Conservation (phyloP, 106 monocot genomes). For the Acorus gramineus region DNA sequence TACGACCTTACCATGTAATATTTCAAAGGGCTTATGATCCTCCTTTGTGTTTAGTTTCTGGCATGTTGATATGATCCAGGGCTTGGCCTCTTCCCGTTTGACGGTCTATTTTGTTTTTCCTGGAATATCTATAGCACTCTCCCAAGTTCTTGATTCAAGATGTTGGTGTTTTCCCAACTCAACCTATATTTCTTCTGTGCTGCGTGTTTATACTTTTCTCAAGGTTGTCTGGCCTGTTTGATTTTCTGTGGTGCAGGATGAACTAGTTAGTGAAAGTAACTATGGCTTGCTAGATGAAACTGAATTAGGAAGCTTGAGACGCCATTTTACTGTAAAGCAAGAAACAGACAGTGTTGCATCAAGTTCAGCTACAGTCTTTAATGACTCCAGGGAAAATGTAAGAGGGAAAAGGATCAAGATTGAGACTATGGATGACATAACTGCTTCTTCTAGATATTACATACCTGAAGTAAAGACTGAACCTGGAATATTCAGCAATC, state of each 20-base stretch:
- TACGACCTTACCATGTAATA: too few species aligned
- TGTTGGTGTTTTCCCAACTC: too few species aligned
- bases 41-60: too few species aligned
- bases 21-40: too few species aligned
- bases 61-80: too few species aligned
- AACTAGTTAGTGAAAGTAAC: not conserved
- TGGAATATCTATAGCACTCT: too few species aligned
- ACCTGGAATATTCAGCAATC: not conserved
- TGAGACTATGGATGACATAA: constrained; percentile 11
- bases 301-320: constrained; percentile 10
- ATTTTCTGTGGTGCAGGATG: constrained; percentile 10
- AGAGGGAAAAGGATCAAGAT: constrained; percentile 41
- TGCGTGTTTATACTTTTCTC: not conserved
- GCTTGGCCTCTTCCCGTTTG: too few species aligned
- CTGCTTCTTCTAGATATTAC: constrained; percentile 8
- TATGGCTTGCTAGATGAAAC: constrained; percentile 1
- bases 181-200: too few species aligned
- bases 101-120: too few species aligned
- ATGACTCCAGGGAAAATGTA: constrained; percentile 25
- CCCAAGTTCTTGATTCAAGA: too few species aligned
- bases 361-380: constrained; percentile 3
- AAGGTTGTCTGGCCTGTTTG: not conserved
- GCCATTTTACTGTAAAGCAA: constrained; percentile 1
- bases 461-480: constrained; percentile 5
- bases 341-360: constrained; percentile 19